Evolutionary conservation across 495 filamentous ascomycete genomes (phyloP).

Genomic region (Annulohypoxylon moriforme): DNA sequence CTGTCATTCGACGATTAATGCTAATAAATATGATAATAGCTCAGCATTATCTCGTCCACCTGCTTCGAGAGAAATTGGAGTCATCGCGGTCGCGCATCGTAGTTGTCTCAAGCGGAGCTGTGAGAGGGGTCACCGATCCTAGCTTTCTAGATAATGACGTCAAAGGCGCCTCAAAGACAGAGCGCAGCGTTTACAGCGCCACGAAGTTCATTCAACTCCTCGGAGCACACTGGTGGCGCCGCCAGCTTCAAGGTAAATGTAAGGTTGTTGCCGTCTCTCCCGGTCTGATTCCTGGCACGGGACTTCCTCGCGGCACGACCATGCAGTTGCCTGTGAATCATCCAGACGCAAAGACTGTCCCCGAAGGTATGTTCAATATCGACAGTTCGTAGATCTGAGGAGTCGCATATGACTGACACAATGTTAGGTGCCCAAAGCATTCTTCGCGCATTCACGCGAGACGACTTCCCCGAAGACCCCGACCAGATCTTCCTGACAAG

Average conservation of each 20-base stretch:
- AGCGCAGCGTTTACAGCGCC: conserved; percentile 45
- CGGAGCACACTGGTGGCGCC: conserved; percentile 61
- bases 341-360: conserved; percentile 54
- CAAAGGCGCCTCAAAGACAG: conserved; percentile 44
- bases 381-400: too few species aligned
- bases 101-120: conserved; percentile 55
- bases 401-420: background rate
- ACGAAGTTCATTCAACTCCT: conserved; percentile 60
- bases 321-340: conserved; percentile 32
- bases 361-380: conserved; percentile 49
- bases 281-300: conserved; percentile 55
- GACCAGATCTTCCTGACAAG: conserved; percentile 60
- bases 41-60: conserved; percentile 59
- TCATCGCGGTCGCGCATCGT: conserved; percentile 53
- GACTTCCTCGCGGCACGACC: conserved; percentile 37
- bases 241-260: conserved; percentile 52
- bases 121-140: conserved; percentile 49
- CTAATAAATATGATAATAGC: conserved; percentile 40
- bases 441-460: conserved; percentile 53
- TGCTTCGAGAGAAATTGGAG: conserved; percentile 55
- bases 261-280: conserved; percentile 59
- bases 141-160: conserved; percentile 50
- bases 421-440: conserved; percentile 53
- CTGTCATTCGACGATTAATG: background rate
- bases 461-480: conserved; percentile 59